Evolutionary conservation across 129 eudicot species (phyloP).

Genomic region (Tanacetum coccineum): DNA sequence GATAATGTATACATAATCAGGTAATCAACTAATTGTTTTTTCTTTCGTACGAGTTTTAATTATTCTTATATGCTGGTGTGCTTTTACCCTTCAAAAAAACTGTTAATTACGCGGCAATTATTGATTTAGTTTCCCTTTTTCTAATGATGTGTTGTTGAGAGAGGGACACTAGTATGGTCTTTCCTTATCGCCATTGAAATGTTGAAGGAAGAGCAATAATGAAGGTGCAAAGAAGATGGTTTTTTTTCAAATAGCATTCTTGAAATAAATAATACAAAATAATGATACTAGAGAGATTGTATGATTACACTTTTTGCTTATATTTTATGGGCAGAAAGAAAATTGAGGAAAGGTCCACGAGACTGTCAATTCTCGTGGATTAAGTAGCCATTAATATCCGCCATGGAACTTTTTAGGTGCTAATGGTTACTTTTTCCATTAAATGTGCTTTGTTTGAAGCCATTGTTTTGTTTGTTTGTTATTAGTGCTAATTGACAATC

Average conservation of each 20-base stretch:
- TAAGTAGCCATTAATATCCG: slow-evolving; percentile 36
- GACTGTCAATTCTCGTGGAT: slow-evolving; percentile 53
- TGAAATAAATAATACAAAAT: not conserved
- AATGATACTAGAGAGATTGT: not conserved
- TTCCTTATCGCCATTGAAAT: slow-evolving; percentile 67
- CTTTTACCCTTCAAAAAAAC: too few species aligned
- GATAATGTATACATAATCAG: not conserved
- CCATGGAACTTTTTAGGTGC: slow-evolving; percentile 9
- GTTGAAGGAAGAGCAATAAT: slow-evolving; percentile 88
- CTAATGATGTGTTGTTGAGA: slow-evolving; percentile 4
- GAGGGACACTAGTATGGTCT: slow-evolving; percentile 87
- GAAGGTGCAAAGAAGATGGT: slow-evolving; percentile 54
- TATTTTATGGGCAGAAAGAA: slow-evolving; percentile 64
- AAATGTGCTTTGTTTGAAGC: not conserved
- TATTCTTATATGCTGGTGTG: too few species aligned
- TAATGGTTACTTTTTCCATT: not conserved
- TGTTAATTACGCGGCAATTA: not conserved
- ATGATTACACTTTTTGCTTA: slow-evolving; percentile 10
- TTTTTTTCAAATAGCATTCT: not conserved
- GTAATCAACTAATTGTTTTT: too few species aligned
- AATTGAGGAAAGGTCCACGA: slow-evolving; percentile 41
- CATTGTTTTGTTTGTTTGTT: not conserved
- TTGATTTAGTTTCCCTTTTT: not conserved
- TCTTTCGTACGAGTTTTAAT: too few species aligned
- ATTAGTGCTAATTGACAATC: slow-evolving; percentile 72